Evolutionary conservation across 169 alveolate species (phyloP), one percentile per base, ranked within the genome.

Genomic region (Plasmodium inui): DNA sequence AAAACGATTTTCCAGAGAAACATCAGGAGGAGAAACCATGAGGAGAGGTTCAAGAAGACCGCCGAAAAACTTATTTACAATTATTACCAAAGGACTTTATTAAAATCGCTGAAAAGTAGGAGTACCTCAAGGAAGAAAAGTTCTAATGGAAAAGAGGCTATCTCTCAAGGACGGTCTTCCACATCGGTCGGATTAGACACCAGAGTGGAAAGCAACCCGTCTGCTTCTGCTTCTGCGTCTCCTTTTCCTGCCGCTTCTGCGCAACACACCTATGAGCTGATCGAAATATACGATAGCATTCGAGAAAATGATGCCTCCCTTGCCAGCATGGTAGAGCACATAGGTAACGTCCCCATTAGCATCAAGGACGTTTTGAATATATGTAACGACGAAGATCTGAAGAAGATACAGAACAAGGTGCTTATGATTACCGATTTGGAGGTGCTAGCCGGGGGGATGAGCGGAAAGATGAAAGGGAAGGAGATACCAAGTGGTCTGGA

Each of bases 1-100:
- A 96, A 96, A 82, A 97, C 98, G 10, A 71, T 97, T 41, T 92
- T 96, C 93, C 90, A 80, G 76, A 94, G 99, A 83, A 96, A 97
- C 44, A 71, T 95, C 91, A 85, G 28, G 44, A 91, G 34, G 55
- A 34, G 71, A 46, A 91, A 91, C 61, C 14, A 80, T 30, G 95
- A 91, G n/a, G 95, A 91, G 19, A 91, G 50, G 39, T 61, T 82
- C 55, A 41, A 82, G 14, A 91, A 91, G 82, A 82, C 92, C 0
- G 95, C 95, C 22, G 92, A 91, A 82, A 91, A 91, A 37, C 57
- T 91, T 28, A 72, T 91, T 72, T 91, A 91, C 41, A 91, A 91
- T 82, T 91, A 91, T 71, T 91, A 81, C 26, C 92, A 91, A 14
- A 91, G 46, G 61, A 19, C 80, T 0, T 26, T 82, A 34, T 91